Evolutionary conservation across 108 stramenopile species (phyloP), one percentile per base, ranked within the genome.

Genomic region (Skeletonema costatum): DNA sequence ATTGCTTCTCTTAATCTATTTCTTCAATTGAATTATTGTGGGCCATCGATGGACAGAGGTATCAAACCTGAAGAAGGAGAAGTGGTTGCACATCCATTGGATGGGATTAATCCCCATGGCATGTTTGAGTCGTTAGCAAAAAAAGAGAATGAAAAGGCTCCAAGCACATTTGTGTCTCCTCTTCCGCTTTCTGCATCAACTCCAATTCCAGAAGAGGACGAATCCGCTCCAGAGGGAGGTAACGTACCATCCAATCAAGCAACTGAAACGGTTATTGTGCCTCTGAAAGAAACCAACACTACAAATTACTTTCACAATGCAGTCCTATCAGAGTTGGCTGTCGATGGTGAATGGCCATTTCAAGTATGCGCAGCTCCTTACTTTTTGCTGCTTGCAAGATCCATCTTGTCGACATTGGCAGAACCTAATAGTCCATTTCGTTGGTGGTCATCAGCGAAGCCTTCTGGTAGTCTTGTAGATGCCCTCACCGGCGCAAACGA

Each of bases 1-100:
- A 69, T 92, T 71, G 92, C 94, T 5, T 87, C 94, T 50, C 84
- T 96, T 60, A 92, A 96, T 73, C 68, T 96, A 29, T 96, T 92
- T 74, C 73, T 92, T 42, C 95, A 96, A 71, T 68, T 89, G 60
- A 96, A 96, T 66, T 96, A 96, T 78, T 93, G 91, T 32, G 92
- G 95, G 5, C 92, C 92, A 9, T 80, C 89, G 4, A 75, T 92
- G 53, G 78, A 85, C 32, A 63, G 75, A 35, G 71, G 77, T n/a
- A 9, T 72, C 5, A 68, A 56, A 36, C 77, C 82, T 42, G 78
- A 75, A 44, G 70, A 59, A 50, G 77, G 58, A 53, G 41, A 73
- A 19, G 42, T 61, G 0, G 61, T 67, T 31, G 32, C 31, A 4
- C 51, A 75, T 51, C 61, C 86, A 13, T 61, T 89, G 39, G 69